A percentile compares a stretch with the other conserved stretches of the same genome.
Conservation (phyloP, 2,329 filamentous ascomycete genomes). For the Verticillium tricorpus region DNA sequence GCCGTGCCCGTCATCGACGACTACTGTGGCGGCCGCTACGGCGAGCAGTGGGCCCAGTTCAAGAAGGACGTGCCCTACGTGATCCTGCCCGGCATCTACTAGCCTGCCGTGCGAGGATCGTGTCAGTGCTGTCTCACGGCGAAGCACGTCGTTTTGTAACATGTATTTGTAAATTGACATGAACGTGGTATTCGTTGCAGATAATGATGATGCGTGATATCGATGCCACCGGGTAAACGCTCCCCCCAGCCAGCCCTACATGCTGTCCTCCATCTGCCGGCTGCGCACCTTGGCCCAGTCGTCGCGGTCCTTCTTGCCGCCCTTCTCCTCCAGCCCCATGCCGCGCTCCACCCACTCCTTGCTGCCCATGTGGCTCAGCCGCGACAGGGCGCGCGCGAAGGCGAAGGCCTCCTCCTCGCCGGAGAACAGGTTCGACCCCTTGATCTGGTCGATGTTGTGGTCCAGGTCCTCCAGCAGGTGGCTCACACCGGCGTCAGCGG, state of each 20-base stretch:
- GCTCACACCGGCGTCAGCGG: constrained; percentile 66
- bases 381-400: constrained; percentile 81
- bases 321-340: constrained; percentile 59
- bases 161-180: too few relatives aligned
- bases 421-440: constrained; percentile 80
- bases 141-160: too few relatives aligned
- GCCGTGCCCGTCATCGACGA: constrained; percentile 27
- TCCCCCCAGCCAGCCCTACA: constrained; percentile 32
- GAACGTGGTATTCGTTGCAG: too few relatives aligned
- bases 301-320: constrained; percentile 61
- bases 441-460: constrained; percentile 77
- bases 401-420: constrained; percentile 97
- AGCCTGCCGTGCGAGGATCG: background rate
- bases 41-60: constrained; percentile 32
- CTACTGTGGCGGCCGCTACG: constrained; percentile 32
- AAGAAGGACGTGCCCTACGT: constrained; percentile 30
- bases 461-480: constrained; percentile 84
- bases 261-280: constrained; percentile 64
- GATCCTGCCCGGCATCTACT: constrained; percentile 33
- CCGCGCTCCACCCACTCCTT: constrained; percentile 90
- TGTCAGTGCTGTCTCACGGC: too few relatives aligned
- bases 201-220: background rate
- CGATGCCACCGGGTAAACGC: background rate
- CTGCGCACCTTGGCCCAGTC: constrained; percentile 62
- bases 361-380: constrained; percentile 89